A percentile compares a stretch with the other conserved stretches of the same genome.
Conservation (phyloP, 164 flowering plant species). For the Aristolochia fimbriata region DNA sequence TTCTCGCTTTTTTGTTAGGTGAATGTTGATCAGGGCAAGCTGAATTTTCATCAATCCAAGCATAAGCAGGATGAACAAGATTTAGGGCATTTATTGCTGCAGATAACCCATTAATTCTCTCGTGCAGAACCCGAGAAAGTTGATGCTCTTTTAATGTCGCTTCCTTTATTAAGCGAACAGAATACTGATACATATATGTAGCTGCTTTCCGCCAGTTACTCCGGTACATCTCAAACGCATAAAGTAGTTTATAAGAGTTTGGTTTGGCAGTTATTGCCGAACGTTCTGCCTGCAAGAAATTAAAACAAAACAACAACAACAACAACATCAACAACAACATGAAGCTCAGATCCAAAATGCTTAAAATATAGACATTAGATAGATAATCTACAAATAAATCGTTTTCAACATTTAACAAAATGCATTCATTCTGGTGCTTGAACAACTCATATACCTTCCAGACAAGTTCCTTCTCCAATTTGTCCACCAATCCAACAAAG, state of each 20-base stretch:
- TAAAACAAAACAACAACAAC: not conserved
- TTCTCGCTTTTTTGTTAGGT: constrained; percentile 66
- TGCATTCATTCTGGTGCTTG: constrained; percentile 2
- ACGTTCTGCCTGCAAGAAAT: constrained; percentile 59
- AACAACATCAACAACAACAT: too few relatives aligned
- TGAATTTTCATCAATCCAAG: constrained; percentile 72
- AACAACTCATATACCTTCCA: constrained; percentile 58
- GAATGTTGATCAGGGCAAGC: constrained; percentile 26
- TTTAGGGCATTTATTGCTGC: constrained; percentile 83
- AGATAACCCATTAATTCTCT: constrained; percentile 70
- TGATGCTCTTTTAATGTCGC: constrained; percentile 30
- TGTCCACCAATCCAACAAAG: constrained; percentile 74
- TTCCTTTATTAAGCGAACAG: constrained; percentile 57
- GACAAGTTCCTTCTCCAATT: constrained; percentile 73
- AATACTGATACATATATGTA: constrained; percentile 58
- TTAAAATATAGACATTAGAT: too few relatives aligned
- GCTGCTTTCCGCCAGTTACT: constrained; percentile 95
- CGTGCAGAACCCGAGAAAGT: constrained; percentile 45
- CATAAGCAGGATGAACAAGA: constrained; percentile 76
- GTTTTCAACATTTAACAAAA: too few relatives aligned
- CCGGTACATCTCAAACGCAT: constrained; percentile 80
- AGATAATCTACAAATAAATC: too few relatives aligned
- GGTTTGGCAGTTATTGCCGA: constrained; percentile 65
- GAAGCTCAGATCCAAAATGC: not conserved
- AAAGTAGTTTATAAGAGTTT: constrained; percentile 69